phyloP scores from a whole-genome alignment of 2,329 filamentous ascomycete genomes.

The Neofusicoccum parvum region DNA sequence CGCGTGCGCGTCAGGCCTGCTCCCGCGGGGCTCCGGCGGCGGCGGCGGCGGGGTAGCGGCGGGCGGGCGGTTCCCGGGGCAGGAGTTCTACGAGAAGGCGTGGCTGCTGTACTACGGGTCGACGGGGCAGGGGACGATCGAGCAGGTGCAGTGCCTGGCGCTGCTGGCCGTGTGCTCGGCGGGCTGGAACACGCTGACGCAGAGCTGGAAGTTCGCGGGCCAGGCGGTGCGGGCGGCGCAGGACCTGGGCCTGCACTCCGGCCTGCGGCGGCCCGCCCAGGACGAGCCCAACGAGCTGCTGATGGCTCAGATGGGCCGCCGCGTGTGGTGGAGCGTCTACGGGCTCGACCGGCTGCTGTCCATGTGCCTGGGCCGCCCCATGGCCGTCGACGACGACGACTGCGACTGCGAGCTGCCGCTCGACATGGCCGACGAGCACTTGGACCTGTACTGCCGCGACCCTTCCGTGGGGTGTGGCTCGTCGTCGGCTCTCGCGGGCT shows the following conservation, averaged over 20 bases:
- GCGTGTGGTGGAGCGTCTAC: conserved; percentile 12
- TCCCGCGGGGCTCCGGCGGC: neutral
- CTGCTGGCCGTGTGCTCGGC: conserved; percentile 10
- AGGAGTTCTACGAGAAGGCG: neutral
- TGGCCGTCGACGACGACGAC: neutral
- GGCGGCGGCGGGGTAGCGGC: neutral
- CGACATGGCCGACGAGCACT: neutral
- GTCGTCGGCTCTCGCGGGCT: neutral
- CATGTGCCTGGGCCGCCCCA: neutral
- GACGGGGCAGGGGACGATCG: neutral
- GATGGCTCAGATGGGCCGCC: neutral
- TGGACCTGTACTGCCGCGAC: conserved; percentile 1
- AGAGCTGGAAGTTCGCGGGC: conserved; percentile 9
- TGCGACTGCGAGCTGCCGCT: conserved; percentile 4
- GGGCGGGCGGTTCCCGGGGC: neutral
- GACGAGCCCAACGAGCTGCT: neutral
- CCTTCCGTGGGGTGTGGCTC: neutral
- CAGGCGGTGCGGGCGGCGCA: conserved; percentile 5
- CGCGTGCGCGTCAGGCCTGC: neutral
- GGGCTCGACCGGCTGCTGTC: conserved; percentile 10
- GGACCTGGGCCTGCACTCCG: neutral
- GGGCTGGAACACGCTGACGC: conserved; percentile 7
- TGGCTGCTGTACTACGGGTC: conserved; percentile 1
- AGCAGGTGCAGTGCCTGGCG: conserved; percentile 9
- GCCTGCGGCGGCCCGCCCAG: conserved; percentile 4